Percentiles rank a stretch among this genome's conserved stretches.
These are phyloP conservation scores for Globisporangium iwayamae DNA, from an alignment of 352 stramenopile species.

Conservation along the genomic window DNA sequence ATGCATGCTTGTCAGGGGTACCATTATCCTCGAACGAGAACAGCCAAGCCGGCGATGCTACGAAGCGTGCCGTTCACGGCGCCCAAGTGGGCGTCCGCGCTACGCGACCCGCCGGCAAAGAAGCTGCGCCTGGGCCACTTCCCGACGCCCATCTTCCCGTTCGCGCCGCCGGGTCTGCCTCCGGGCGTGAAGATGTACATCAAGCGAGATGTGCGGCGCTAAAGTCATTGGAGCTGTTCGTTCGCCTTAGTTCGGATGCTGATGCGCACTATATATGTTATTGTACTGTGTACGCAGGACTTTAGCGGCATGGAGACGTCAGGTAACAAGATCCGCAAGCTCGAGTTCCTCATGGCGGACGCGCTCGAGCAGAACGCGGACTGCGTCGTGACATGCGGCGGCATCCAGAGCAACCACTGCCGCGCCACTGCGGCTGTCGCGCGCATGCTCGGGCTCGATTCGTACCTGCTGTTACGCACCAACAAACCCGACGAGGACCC, in stretches of 20 bases:
- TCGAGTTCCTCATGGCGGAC: slow-evolving; percentile 93
- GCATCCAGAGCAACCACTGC: slow-evolving; percentile 94
- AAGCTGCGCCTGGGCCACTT: slow-evolving; percentile 74
- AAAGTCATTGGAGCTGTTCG: neutral
- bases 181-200: slow-evolving; percentile 74
- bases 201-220: slow-evolving; percentile 62
- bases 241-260: neutral
- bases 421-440: slow-evolving; percentile 75
- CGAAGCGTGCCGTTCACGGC: slow-evolving; percentile 55
- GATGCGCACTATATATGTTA: neutral
- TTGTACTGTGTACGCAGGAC: slow-evolving; percentile 30
- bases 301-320: slow-evolving; percentile 90
- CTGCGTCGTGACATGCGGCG: slow-evolving; percentile 91
- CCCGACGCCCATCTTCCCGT: slow-evolving; percentile 76
- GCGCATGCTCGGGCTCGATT: slow-evolving; percentile 89
- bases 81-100: slow-evolving; percentile 52
- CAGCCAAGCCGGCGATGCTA: slow-evolving; percentile 36
- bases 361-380: slow-evolving; percentile 80
- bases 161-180: slow-evolving; percentile 63
- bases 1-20: neutral
- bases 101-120: slow-evolving; percentile 38
- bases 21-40: too few relatives aligned
- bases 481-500: slow-evolving; percentile 75
- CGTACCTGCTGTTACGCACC: slow-evolving; percentile 88
- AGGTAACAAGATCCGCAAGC: slow-evolving; percentile 95